A percentile compares a stretch with the other conserved stretches of the same genome.
Evolutionary conservation across 2,329 filamentous ascomycete genomes (phyloP).

Genomic region (Pseudogymnoascus verrucosus): DNA sequence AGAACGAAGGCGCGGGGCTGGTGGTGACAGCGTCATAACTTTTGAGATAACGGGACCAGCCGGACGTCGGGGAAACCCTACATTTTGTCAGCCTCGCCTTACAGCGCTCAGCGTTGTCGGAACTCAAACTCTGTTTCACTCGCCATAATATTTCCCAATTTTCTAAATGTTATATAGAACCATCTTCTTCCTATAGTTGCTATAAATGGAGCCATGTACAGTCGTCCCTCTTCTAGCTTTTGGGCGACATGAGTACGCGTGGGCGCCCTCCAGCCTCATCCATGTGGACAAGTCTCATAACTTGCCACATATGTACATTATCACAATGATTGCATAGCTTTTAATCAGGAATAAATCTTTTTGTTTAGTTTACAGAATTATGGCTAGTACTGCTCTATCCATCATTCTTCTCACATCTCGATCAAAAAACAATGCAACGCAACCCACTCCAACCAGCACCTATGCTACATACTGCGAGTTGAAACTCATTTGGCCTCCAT

Average conservation of each 20-base stretch:
- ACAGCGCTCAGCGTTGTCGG: neutral
- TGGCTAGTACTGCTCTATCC: constrained; percentile 7
- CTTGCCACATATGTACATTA: neutral
- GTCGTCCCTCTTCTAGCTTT: neutral
- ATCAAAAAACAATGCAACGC: constrained; percentile 8
- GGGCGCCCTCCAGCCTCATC: neutral
- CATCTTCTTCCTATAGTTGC: neutral
- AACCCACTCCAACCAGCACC: constrained; percentile 9
- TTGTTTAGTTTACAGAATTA: constrained; percentile 9
- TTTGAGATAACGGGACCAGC: neutral
- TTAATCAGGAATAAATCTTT: constrained; percentile 1
- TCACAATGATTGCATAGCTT: neutral
- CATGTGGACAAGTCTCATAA: neutral
- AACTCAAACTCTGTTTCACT: neutral
- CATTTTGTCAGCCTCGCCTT: neutral
- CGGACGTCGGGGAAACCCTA: constrained; percentile 1
- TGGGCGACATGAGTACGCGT: neutral
- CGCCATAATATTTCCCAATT: neutral
- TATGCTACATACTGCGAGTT: constrained; percentile 10
- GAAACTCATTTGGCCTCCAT: constrained; percentile 2
- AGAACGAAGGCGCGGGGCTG: neutral
- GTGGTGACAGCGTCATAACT: neutral
- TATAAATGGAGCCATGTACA: too few relatives aligned
- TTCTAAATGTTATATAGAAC: neutral
- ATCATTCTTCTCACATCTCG: constrained; percentile 7